Percentiles rank a stretch among this genome's conserved stretches.
Evolutionary conservation across 176 grass and related monocot genomes (phyloP).

Genomic region (Lolium multiflorum): DNA sequence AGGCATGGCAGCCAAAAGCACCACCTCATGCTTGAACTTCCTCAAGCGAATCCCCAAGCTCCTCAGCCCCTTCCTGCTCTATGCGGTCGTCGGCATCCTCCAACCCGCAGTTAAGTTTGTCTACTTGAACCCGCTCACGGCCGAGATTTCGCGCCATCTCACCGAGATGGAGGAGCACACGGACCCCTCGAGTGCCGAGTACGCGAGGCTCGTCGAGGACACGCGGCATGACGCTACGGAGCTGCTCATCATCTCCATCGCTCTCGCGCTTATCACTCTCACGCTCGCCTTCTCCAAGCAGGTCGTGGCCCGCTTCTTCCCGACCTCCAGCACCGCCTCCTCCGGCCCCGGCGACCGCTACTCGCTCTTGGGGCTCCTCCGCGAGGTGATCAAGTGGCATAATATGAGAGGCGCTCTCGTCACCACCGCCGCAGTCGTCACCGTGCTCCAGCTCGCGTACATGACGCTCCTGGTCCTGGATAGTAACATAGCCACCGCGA

Average conservation of each 20-base stretch:
- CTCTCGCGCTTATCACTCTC: neutral
- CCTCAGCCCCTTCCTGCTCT: slow-evolving; percentile 29
- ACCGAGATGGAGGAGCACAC: neutral
- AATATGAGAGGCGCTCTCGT: neutral
- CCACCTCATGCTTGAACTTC: slow-evolving; percentile 23
- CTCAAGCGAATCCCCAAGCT: slow-evolving; percentile 31
- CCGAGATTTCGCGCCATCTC: neutral
- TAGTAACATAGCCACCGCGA: neutral
- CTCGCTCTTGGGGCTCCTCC: neutral
- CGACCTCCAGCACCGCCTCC: slow-evolving; percentile 7
- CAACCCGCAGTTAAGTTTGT: neutral
- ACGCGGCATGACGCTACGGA: neutral
- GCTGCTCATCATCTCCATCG: neutral
- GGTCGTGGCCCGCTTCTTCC: slow-evolving; percentile 16
- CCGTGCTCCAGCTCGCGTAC: neutral
- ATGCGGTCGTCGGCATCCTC: neutral
- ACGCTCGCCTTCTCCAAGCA: neutral
- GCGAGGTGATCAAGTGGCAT: neutral
- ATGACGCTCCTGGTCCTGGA: neutral
- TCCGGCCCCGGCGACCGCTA: slow-evolving; percentile 36
- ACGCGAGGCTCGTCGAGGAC: neutral
- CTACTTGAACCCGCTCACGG: neutral
- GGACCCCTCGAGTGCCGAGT: slow-evolving; percentile 30
- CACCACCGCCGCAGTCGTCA: neutral
- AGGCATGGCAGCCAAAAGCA: slow-evolving; percentile 31